phyloP scores from a whole-genome alignment of 345 rosid species.

The Murraya paniculata region DNA sequence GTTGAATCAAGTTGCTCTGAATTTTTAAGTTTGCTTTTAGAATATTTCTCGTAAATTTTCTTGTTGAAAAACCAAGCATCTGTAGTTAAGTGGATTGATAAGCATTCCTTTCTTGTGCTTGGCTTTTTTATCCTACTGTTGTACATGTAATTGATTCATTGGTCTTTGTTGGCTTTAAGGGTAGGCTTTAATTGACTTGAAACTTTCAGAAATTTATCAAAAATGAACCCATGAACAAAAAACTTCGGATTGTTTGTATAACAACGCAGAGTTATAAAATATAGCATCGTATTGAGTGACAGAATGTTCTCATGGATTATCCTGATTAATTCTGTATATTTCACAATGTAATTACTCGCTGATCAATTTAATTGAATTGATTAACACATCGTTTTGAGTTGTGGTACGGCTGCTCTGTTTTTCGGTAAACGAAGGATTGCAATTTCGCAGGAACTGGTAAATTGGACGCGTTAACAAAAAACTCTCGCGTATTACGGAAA shows the following conservation, averaged over 20 bases:
- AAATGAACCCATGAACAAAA: background rate
- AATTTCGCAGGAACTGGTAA: background rate
- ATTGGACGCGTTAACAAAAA: too few species aligned
- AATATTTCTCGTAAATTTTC: background rate
- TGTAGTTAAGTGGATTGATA: slow-evolving; percentile 3
- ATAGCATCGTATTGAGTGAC: background rate
- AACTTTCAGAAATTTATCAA: background rate
- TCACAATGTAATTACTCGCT: background rate
- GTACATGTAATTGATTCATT: background rate
- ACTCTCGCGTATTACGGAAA: too few species aligned
- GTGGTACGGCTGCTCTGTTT: background rate
- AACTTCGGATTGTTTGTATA: background rate
- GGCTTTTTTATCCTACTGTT: background rate
- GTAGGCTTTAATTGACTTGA: background rate
- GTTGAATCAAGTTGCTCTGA: background rate
- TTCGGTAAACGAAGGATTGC: background rate
- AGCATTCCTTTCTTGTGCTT: background rate
- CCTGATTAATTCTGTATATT: background rate
- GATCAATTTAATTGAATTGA: background rate
- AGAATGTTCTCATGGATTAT: background rate
- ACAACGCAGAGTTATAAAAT: background rate
- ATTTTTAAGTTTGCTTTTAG: slow-evolving; percentile 3
- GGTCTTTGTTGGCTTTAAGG: background rate
- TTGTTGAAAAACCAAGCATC: background rate
- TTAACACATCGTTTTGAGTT: background rate